Conservation (phyloP, 441 rosid genomes). For the Populus hybrid region DNA sequence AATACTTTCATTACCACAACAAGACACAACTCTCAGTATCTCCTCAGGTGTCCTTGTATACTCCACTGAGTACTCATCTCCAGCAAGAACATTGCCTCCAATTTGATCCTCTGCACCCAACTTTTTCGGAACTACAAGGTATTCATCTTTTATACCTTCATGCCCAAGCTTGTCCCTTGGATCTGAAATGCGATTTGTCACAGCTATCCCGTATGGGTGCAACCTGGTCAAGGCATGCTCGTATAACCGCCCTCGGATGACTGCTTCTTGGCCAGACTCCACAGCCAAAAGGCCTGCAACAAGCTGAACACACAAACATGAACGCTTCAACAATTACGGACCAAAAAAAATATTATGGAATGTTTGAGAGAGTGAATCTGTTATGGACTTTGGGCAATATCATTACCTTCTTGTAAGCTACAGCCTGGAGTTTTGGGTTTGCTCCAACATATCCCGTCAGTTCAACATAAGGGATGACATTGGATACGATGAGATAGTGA, state of each 20-base stretch:
- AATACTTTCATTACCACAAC: constrained; percentile 54
- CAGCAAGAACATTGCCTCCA: constrained; percentile 61
- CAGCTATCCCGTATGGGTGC: constrained; percentile 50
- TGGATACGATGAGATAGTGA: constrained; percentile 52
- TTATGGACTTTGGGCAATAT: background rate
- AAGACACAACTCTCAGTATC: constrained; percentile 67
- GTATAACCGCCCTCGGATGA: constrained; percentile 57
- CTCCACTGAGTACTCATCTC: constrained; percentile 46
- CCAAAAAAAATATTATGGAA: background rate
- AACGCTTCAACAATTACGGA: background rate
- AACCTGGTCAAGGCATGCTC: constrained; percentile 34
- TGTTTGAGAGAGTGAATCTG: background rate
- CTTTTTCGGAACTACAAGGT: constrained; percentile 39
- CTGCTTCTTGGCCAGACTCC: constrained; percentile 87
- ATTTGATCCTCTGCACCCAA: constrained; percentile 51
- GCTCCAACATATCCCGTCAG: constrained; percentile 86
- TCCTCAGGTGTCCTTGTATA: constrained; percentile 62
- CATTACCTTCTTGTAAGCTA: constrained; percentile 45
- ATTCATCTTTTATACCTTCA: constrained; percentile 63
- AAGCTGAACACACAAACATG: constrained; percentile 33
- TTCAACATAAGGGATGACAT: constrained; percentile 72
- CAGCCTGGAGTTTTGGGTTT: constrained; percentile 49
- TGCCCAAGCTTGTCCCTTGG: constrained; percentile 61
- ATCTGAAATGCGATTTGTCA: constrained; percentile 49
- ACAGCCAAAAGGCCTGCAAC: constrained; percentile 79